phyloP scores from a whole-genome alignment of 495 filamentous ascomycete genomes.

The Penicillium samsonianum region DNA sequence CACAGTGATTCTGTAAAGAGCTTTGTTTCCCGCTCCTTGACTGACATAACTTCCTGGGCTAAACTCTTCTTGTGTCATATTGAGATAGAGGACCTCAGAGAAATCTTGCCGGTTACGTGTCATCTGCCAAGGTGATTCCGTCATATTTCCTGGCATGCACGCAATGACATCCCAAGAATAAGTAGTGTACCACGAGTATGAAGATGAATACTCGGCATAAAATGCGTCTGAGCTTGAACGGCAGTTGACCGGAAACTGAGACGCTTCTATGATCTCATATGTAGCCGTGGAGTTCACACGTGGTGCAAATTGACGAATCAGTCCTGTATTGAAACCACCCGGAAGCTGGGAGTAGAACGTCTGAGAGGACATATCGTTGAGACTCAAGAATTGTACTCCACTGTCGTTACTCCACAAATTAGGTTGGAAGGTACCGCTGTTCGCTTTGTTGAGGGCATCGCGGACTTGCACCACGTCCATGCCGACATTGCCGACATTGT shows the following conservation, averaged over 20 bases:
- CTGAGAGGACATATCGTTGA: not conserved
- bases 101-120: not conserved
- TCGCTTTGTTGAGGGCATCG: not conserved
- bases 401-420: not conserved
- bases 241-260: not conserved
- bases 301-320: not conserved
- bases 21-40: too few relatives aligned
- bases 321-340: not conserved
- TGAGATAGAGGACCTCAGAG: not conserved
- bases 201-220: not conserved
- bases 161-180: not conserved
- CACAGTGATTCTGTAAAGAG: not conserved
- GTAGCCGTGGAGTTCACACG: not conserved
- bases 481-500: too few relatives aligned
- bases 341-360: not conserved
- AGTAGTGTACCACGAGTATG: not conserved
- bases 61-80: not conserved
- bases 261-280: not conserved
- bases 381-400: not conserved
- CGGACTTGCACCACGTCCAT: not conserved
- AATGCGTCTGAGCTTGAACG: not conserved
- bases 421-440: not conserved
- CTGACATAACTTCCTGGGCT: too few relatives aligned
- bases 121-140: not conserved
- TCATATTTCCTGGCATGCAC: not conserved